Conservation (phyloP, 257 asterid species). For the Lavandula angustifolia region DNA sequence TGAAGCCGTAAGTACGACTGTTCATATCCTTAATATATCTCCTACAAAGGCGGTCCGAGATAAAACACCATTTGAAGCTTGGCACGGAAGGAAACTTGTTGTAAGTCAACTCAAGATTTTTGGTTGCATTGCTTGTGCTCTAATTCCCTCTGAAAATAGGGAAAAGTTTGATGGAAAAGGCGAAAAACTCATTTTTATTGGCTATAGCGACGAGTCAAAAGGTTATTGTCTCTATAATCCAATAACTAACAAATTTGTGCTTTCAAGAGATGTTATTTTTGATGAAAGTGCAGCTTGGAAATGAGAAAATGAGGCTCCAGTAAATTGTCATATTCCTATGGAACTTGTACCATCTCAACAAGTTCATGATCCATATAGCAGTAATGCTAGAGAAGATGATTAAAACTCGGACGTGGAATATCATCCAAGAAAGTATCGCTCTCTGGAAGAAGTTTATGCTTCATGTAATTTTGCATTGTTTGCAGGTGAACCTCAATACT, state of each 20-base stretch:
- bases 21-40: constrained; percentile 8
- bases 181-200: constrained; percentile 11
- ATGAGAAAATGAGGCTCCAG: neutral
- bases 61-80: constrained; percentile 12
- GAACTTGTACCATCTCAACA: neutral
- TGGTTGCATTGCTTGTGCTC: constrained; percentile 20
- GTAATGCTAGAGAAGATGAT: neutral
- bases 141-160: neutral
- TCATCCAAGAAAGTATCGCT: neutral
- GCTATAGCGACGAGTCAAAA: constrained; percentile 24
- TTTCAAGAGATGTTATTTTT: constrained; percentile 23
- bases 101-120: constrained; percentile 15
- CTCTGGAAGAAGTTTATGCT: neutral
- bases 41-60: neutral
- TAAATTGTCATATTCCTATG: too few species aligned
- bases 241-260: neutral
- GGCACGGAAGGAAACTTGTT: constrained; percentile 6
- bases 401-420: neutral
- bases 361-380: neutral
- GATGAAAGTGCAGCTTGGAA: constrained; percentile 13
- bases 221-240: constrained; percentile 17
- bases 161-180: constrained; percentile 15
- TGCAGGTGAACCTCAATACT: neutral
- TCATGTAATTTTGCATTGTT: constrained; percentile 6
- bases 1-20: constrained; percentile 5